phyloP scores from a whole-genome alignment of 2,329 filamentous ascomycete species.

The Bertia moriformis region DNA sequence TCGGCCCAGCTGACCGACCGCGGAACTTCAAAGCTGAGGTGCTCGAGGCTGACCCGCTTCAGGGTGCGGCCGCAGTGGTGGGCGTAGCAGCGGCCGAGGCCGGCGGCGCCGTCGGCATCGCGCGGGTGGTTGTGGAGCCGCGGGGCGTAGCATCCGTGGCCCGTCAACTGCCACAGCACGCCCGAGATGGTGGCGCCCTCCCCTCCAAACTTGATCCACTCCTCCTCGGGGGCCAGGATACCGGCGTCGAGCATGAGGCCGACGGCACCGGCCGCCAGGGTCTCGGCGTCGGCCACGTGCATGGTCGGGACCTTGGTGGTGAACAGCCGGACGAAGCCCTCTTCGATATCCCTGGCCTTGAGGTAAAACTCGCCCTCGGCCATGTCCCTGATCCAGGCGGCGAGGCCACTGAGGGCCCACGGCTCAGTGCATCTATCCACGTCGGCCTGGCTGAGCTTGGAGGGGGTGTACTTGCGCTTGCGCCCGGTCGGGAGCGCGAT shows the following conservation, averaged over 20 bases:
- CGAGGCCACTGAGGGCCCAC: constrained; percentile 79
- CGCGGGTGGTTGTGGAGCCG: constrained; percentile 56
- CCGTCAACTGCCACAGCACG: constrained; percentile 85
- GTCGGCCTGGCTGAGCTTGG: constrained; percentile 67
- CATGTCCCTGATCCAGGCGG: constrained; percentile 74
- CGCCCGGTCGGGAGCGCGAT: constrained; percentile 69
- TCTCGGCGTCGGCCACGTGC: constrained; percentile 94
- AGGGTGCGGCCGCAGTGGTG: constrained; percentile 85
- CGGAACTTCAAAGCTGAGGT: constrained; percentile 53
- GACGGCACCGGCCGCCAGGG: constrained; percentile 63
- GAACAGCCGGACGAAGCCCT: constrained; percentile 78
- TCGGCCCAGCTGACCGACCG: constrained; percentile 75
- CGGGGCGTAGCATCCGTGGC: constrained; percentile 77
- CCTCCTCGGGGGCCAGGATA: constrained; percentile 74
- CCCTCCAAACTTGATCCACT: constrained; percentile 95
- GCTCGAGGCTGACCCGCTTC: constrained; percentile 81
- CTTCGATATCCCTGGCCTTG: constrained; percentile 69
- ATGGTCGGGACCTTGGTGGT: constrained; percentile 92
- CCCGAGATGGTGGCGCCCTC: constrained; percentile 68
- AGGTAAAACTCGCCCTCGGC: constrained; percentile 83
- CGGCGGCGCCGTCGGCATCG: constrained; percentile 34
- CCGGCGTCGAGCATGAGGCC: constrained; percentile 65
- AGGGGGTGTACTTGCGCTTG: constrained; percentile 70
- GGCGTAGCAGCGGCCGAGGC: constrained; percentile 84
- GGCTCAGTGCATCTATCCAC: constrained; percentile 77